Evolutionary conservation across 2,329 filamentous ascomycete species (phyloP).

Genomic region (Monilinia vaccinii-corymbosi): DNA sequence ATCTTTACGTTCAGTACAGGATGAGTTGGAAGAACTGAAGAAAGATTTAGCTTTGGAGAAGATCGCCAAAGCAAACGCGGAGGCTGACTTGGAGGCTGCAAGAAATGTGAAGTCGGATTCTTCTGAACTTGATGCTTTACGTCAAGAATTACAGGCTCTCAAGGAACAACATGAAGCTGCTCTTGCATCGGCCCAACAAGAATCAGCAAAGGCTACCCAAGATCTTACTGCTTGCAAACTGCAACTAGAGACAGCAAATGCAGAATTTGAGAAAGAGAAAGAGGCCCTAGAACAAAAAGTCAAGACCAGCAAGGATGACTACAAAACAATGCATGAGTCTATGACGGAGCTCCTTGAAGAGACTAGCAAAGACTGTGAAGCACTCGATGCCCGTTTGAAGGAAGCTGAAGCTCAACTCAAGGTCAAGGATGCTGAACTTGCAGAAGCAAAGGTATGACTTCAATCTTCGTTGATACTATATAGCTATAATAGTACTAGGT

Average conservation of each 20-base stretch:
- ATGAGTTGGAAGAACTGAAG: slow-evolving; percentile 24
- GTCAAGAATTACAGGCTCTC: slow-evolving; percentile 39
- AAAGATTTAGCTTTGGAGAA: slow-evolving; percentile 33
- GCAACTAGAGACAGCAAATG: slow-evolving; percentile 37
- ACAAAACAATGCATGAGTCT: slow-evolving; percentile 52
- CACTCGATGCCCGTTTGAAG: slow-evolving; percentile 36
- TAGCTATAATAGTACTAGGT: background rate
- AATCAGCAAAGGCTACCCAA: slow-evolving; percentile 30
- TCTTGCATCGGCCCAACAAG: slow-evolving; percentile 30
- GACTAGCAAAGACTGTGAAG: slow-evolving; percentile 32
- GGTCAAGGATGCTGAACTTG: slow-evolving; percentile 55
- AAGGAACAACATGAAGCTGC: slow-evolving; percentile 40
- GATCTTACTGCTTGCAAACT: slow-evolving; percentile 32
- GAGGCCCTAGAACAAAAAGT: slow-evolving; percentile 41
- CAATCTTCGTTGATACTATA: background rate
- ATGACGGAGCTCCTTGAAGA: slow-evolving; percentile 53
- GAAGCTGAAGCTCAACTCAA: slow-evolving; percentile 29
- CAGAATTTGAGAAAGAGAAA: slow-evolving; percentile 45
- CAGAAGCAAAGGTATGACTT: slow-evolving; percentile 45
- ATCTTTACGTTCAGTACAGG: slow-evolving; percentile 17
- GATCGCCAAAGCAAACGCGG: slow-evolving; percentile 34
- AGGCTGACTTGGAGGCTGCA: slow-evolving; percentile 49
- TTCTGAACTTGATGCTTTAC: slow-evolving; percentile 42
- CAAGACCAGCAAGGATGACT: slow-evolving; percentile 44
- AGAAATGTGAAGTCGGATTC: slow-evolving; percentile 49